A percentile compares a stretch with the other conserved stretches of the same genome.
Evolutionary conservation across 768 basidiomycete genomes (phyloP).

Genomic region (Boletus insuetus): DNA sequence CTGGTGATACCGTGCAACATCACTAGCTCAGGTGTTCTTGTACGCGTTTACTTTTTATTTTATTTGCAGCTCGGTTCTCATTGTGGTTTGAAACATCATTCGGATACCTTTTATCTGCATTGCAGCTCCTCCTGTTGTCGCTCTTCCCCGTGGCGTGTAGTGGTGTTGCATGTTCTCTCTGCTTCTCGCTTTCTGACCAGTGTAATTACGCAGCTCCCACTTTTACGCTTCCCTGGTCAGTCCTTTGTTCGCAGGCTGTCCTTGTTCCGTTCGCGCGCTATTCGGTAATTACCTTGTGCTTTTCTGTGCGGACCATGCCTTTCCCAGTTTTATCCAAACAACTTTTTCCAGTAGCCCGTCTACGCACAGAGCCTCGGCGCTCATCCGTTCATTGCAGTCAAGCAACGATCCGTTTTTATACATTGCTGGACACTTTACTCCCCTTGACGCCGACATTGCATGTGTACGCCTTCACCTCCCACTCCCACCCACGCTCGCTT

Average conservation of each 20-base stretch:
- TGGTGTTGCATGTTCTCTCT: constrained; percentile 26
- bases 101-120: constrained; percentile 35
- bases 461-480: constrained; percentile 5
- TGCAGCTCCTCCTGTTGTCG: constrained; percentile 30
- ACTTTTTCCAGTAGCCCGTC: constrained; percentile 12
- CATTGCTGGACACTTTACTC: constrained; percentile 23
- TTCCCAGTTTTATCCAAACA: constrained; percentile 12
- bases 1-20: constrained; percentile 48
- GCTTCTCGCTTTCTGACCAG: constrained; percentile 33
- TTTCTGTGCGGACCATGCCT: constrained; percentile 20
- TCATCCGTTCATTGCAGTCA: constrained; percentile 28
- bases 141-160: constrained; percentile 27
- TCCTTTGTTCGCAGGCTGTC: constrained; percentile 26
- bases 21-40: constrained; percentile 37
- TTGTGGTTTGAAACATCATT: constrained; percentile 29
- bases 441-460: constrained; percentile 14
- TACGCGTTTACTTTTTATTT: constrained; percentile 35
- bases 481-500: constrained; percentile 21
- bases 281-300: constrained; percentile 31
- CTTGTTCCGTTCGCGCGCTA: constrained; percentile 23
- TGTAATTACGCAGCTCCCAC: constrained; percentile 26
- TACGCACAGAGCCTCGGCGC: constrained; percentile 14
- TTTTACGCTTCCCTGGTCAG: constrained; percentile 24
- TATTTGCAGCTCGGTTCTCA: constrained; percentile 36
- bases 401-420: constrained; percentile 18